These are phyloP conservation scores for Fusarium lateritium DNA, from an alignment of 2,329 filamentous ascomycete species.

Conservation along the genomic window DNA sequence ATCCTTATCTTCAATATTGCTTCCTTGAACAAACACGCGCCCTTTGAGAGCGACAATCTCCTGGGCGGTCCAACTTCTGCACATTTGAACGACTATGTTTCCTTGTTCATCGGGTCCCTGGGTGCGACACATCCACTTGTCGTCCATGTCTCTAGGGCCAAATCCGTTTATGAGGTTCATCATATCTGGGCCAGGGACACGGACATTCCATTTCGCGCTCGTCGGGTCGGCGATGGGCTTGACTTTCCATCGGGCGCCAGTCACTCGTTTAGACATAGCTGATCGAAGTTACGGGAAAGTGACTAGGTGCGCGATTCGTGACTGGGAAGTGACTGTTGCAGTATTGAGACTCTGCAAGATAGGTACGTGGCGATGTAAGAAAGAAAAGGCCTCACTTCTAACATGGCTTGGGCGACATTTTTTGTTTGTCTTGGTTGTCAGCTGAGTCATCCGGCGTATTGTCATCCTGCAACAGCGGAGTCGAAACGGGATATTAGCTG, in stretches of 20 bases:
- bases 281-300: background rate
- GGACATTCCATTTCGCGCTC: slow-evolving; percentile 21
- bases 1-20: background rate
- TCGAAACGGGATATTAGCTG: background rate
- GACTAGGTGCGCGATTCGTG: background rate
- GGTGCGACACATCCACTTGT: slow-evolving; percentile 26
- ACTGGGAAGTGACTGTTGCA: accelerated
- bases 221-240: slow-evolving; percentile 1
- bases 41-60: slow-evolving; percentile 22
- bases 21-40: background rate
- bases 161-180: slow-evolving; percentile 31
- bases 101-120: slow-evolving; percentile 18
- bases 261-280: background rate
- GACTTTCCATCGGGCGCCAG: slow-evolving; percentile 1
- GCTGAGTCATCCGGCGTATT: slow-evolving; percentile 1
- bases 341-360: background rate
- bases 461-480: background rate
- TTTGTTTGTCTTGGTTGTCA: background rate
- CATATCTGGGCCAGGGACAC: slow-evolving; percentile 25
- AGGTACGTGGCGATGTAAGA: background rate
- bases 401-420: background rate
- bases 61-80: slow-evolving; percentile 25
- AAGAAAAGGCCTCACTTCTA: background rate
- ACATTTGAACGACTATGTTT: slow-evolving; percentile 20
- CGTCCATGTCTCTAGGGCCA: slow-evolving; percentile 24